These are phyloP conservation scores for Ceratobasidium papillatum DNA, from an alignment of 1,284 basidiomycete species.

Conservation along the genomic window DNA sequence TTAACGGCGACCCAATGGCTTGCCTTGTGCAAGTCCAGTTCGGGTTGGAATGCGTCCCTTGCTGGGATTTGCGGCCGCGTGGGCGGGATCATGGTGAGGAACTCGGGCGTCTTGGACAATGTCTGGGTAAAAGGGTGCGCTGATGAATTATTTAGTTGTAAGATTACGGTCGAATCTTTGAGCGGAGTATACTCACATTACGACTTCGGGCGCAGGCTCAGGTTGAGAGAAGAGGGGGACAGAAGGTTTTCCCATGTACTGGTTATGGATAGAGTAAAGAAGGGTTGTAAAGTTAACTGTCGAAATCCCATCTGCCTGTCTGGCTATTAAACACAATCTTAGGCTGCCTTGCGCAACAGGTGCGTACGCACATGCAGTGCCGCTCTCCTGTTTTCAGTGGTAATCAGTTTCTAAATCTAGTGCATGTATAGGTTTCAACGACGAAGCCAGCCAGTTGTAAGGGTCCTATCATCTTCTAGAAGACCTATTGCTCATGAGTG, in stretches of 20 bases:
- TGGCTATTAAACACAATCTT: conserved; percentile 53
- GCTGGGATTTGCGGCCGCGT: neutral
- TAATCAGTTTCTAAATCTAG: neutral
- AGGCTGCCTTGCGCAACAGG: conserved; percentile 53
- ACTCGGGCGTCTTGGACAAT: neutral
- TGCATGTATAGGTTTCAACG: neutral
- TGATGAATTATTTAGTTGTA: neutral
- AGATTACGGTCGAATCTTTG: neutral
- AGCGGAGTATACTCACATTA: neutral
- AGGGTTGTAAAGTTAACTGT: conserved; percentile 77
- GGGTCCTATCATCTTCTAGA: neutral
- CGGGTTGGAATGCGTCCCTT: neutral
- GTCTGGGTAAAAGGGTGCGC: neutral
- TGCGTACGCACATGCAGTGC: neutral
- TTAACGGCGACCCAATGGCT: neutral
- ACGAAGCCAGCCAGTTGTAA: neutral
- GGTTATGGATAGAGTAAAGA: neutral
- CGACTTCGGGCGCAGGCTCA: neutral
- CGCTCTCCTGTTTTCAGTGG: neutral
- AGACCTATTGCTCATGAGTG: neutral
- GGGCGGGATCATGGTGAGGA: neutral
- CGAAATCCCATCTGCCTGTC: conserved; percentile 57
- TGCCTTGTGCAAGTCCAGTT: neutral
- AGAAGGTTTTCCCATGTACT: conserved; percentile 7
- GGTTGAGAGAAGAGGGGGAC: neutral